These are phyloP conservation scores for Diversispora epigaea DNA, from an alignment of 192 early-diverging fungal species.

Conservation along the genomic window DNA sequence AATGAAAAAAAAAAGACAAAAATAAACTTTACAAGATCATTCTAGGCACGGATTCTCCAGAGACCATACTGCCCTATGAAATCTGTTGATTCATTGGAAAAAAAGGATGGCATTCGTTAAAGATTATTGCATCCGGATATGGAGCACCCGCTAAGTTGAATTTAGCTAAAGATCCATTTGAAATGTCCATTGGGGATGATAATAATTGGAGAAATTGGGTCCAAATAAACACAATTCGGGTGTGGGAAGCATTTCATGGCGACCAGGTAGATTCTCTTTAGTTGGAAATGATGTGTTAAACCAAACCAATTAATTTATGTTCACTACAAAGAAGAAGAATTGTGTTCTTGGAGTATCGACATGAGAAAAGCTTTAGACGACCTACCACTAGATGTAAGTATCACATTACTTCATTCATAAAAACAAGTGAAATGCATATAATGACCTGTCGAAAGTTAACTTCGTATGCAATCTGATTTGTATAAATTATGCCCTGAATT, in stretches of 20 bases:
- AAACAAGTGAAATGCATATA: no score
- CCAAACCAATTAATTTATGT: constrained; percentile 19
- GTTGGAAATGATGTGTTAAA: constrained; percentile 1
- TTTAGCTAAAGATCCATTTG: not conserved
- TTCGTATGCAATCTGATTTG: no score
- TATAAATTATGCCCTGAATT: no score
- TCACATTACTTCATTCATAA: no score
- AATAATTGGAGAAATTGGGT: constrained; percentile 20
- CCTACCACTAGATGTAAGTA: no score
- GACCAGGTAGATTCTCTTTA: not conserved
- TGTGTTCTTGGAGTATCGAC: no score
- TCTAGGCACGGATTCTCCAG: not conserved
- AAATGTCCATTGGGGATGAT: constrained; percentile 15
- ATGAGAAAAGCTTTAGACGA: no score
- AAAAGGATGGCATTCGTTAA: not conserved
- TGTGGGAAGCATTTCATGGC: not conserved
- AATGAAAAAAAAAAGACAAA: not conserved
- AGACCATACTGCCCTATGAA: constrained; percentile 6
- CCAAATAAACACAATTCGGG: not conserved
- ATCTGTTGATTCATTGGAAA: not conserved
- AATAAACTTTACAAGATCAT: constrained; percentile 26
- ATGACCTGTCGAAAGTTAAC: no score
- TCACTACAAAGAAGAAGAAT: no score
- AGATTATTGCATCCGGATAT: not conserved
- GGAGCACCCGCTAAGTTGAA: not conserved